phyloP scores from a whole-genome alignment of 768 basidiomycete genomes.

The Pisolithus microcarpus region DNA sequence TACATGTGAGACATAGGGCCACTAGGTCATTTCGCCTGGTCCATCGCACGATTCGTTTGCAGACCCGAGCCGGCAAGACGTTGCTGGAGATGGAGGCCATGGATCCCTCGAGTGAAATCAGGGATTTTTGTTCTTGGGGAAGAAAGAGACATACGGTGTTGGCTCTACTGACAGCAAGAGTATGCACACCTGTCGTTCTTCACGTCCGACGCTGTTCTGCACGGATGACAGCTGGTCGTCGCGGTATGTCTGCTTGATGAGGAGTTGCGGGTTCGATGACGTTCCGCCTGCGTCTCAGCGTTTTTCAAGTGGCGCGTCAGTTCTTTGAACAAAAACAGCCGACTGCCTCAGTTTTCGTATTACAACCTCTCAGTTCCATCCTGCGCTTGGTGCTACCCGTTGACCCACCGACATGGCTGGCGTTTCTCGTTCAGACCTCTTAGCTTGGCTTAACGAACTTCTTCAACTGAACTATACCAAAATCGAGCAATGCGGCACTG shows the following conservation, averaged over 20 bases:
- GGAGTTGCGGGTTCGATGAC: not conserved
- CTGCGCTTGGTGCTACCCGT: constrained; percentile 7
- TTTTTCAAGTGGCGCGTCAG: constrained; percentile 7
- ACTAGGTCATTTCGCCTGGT: constrained; percentile 31
- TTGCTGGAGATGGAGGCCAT: constrained; percentile 14
- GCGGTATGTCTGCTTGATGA: too few relatives aligned
- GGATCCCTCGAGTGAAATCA: not conserved
- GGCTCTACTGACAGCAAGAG: too few relatives aligned
- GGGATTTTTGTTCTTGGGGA: not conserved
- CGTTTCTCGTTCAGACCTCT: constrained; percentile 73
- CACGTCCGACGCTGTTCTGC: too few relatives aligned
- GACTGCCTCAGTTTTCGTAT: constrained; percentile 8
- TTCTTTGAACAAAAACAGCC: not conserved
- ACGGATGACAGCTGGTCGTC: too few relatives aligned
- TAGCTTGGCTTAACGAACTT: constrained; percentile 92
- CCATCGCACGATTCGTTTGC: constrained; percentile 33
- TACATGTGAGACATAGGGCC: constrained; percentile 39
- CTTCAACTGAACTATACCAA: constrained; percentile 88
- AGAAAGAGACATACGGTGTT: too few relatives aligned
- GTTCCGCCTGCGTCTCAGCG: not conserved
- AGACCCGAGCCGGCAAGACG: constrained; percentile 38
- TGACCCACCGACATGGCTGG: constrained; percentile 43
- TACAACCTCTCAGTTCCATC: constrained; percentile 1
- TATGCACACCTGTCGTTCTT: too few relatives aligned
- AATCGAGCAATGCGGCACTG: constrained; percentile 85